Evolutionary conservation across 2,329 filamentous ascomycete genomes (phyloP).

Genomic region (Byssothecium circinans): DNA sequence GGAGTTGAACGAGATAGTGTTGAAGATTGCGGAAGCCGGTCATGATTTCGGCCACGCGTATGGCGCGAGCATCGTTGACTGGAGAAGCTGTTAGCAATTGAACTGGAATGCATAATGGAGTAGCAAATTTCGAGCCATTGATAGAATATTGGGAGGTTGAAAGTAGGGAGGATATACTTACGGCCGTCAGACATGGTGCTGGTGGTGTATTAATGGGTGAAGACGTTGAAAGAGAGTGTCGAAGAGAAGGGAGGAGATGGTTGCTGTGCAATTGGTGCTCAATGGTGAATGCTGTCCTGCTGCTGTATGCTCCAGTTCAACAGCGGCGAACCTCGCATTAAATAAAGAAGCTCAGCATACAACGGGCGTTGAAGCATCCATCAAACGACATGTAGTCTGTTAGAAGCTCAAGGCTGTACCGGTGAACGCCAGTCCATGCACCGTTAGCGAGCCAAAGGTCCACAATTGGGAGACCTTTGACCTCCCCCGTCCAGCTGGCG

Average conservation of each 20-base stretch:
- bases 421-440: conserved; percentile 38
- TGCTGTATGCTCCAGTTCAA: too few relatives aligned
- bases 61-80: conserved; percentile 66
- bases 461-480: conserved; percentile 37
- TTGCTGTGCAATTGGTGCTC: conserved; percentile 21
- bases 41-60: conserved; percentile 65
- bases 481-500: conserved; percentile 36
- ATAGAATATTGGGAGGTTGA: too few relatives aligned
- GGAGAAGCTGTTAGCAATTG: conserved; percentile 4
- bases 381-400: conserved; percentile 2
- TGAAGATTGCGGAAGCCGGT: conserved; percentile 65
- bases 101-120: too few relatives aligned
- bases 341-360: conserved; percentile 38
- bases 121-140: too few relatives aligned
- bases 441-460: too few relatives aligned
- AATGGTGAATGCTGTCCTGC: too few relatives aligned
- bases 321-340: conserved; percentile 40
- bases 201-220: conserved; percentile 9
- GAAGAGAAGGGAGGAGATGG: conserved; percentile 2
- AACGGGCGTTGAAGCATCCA: too few relatives aligned
- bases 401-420: conserved; percentile 42
- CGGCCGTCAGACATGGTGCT: conserved; percentile 59
- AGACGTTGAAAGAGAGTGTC: conserved; percentile 1
- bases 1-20: conserved; percentile 59
- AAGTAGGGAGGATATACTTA: conserved; percentile 43